Evolutionary conservation across 2,329 filamentous ascomycete genomes (phyloP).

Genomic region (Diaporthe caulivora): DNA sequence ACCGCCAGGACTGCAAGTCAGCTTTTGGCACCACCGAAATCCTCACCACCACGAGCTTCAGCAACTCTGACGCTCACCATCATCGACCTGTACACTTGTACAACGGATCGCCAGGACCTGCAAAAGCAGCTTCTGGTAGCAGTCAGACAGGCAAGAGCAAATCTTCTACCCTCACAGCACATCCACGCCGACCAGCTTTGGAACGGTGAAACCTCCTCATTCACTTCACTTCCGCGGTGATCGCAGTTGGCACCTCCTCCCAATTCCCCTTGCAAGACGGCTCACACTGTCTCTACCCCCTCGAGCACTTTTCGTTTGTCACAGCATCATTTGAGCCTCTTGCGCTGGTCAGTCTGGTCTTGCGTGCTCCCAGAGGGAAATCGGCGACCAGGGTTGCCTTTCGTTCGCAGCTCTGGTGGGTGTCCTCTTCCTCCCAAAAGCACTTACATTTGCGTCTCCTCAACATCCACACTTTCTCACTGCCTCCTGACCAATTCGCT

Average conservation of each 20-base stretch:
- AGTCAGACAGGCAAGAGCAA: neutral
- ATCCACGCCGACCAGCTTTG: neutral
- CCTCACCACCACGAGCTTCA: constrained; percentile 4
- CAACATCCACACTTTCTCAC: neutral
- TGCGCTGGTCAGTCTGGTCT: neutral
- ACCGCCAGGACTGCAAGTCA: constrained; percentile 22
- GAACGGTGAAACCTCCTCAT: neutral
- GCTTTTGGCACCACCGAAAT: neutral
- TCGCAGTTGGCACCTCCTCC: neutral
- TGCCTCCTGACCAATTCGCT: neutral
- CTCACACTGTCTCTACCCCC: too few species aligned
- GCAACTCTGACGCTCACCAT: constrained; percentile 9
- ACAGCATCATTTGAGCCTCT: neutral
- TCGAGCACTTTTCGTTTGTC: neutral
- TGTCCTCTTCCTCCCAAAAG: neutral
- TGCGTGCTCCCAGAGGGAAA: constrained; percentile 10
- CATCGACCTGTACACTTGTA: constrained; percentile 17
- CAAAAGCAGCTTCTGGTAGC: constrained; percentile 14
- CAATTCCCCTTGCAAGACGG: neutral
- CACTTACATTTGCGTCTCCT: neutral
- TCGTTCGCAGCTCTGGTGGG: constrained; percentile 2
- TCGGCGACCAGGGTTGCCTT: neutral
- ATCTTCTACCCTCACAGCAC: neutral
- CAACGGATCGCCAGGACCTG: constrained; percentile 26
- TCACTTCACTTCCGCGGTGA: neutral